Evolutionary conservation across 352 stramenopile species (phyloP).

Genomic region (Hyaloperonospora brassicae): DNA sequence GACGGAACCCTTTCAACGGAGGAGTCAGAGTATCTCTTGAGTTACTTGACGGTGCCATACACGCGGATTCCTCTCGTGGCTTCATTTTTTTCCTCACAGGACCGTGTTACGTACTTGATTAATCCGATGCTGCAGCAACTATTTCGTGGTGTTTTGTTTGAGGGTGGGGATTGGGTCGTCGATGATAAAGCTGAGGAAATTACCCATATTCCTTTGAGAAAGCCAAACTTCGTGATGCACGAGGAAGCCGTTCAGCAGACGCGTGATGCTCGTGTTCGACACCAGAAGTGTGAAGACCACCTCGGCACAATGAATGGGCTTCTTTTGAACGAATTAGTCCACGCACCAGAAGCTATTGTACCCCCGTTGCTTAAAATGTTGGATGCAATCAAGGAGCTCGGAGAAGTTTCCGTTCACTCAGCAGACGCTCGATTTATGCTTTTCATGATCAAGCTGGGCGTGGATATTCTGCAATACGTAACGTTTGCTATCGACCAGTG

Average conservation of each 20-base stretch:
- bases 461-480: constrained; percentile 73
- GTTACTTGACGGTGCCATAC: constrained; percentile 98
- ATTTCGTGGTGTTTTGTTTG: constrained; percentile 85
- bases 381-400: constrained; percentile 69
- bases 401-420: constrained; percentile 74
- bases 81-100: constrained; percentile 93
- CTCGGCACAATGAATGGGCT: constrained; percentile 94
- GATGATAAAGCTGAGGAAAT: constrained; percentile 57
- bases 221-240: constrained; percentile 71
- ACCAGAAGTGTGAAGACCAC: constrained; percentile 81
- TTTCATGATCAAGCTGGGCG: constrained; percentile 81
- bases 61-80: constrained; percentile 95
- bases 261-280: constrained; percentile 61
- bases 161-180: constrained; percentile 80
- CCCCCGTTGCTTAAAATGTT: constrained; percentile 75
- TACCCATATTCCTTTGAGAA: constrained; percentile 66
- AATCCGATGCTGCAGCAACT: constrained; percentile 75
- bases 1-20: constrained; percentile 91
- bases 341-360: constrained; percentile 88
- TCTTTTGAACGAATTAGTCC: constrained; percentile 96
- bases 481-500: constrained; percentile 61
- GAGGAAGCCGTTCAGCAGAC: constrained; percentile 72
- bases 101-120: constrained; percentile 86
- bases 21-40: constrained; percentile 96
- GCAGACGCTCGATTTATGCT: constrained; percentile 79